phyloP scores from a whole-genome alignment of 1,139 yeast species.

The Sugiyamaella castrensis region DNA sequence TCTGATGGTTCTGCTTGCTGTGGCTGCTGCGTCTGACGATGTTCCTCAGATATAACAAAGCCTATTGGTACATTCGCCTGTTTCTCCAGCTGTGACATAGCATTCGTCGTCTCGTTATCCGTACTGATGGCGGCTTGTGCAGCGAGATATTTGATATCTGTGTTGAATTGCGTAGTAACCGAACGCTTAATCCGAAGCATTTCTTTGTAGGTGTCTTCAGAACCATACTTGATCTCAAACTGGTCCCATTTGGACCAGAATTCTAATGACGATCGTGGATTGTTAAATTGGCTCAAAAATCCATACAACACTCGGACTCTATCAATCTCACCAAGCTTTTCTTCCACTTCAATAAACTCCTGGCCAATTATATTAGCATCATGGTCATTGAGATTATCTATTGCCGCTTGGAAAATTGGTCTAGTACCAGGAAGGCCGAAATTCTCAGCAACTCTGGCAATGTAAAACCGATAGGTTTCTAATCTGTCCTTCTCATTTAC shows the following conservation, averaged over 20 bases:
- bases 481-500: slow-evolving; percentile 37
- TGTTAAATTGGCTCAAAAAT: slow-evolving; percentile 47
- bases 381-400: slow-evolving; percentile 41
- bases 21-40: slow-evolving; percentile 21
- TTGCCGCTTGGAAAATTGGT: slow-evolving; percentile 44
- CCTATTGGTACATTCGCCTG: slow-evolving; percentile 47
- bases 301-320: slow-evolving; percentile 62
- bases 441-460: slow-evolving; percentile 35
- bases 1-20: neutral
- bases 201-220: slow-evolving; percentile 67
- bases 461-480: slow-evolving; percentile 38
- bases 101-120: slow-evolving; percentile 5
- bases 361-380: slow-evolving; percentile 36
- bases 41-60: slow-evolving; percentile 49
- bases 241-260: slow-evolving; percentile 68
- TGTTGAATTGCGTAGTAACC: slow-evolving; percentile 42
- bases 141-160: slow-evolving; percentile 38
- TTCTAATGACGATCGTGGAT: slow-evolving; percentile 39
- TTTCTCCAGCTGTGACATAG: slow-evolving; percentile 20
- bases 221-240: slow-evolving; percentile 70
- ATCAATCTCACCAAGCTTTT: slow-evolving; percentile 47
- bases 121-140: slow-evolving; percentile 23
- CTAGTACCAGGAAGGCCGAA: slow-evolving; percentile 41
- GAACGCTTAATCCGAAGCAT: slow-evolving; percentile 67
- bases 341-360: slow-evolving; percentile 49